A percentile compares a stretch with the other conserved stretches of the same genome.
Conservation (phyloP, 208 protist species). For the Borovskyia barvae region DNA sequence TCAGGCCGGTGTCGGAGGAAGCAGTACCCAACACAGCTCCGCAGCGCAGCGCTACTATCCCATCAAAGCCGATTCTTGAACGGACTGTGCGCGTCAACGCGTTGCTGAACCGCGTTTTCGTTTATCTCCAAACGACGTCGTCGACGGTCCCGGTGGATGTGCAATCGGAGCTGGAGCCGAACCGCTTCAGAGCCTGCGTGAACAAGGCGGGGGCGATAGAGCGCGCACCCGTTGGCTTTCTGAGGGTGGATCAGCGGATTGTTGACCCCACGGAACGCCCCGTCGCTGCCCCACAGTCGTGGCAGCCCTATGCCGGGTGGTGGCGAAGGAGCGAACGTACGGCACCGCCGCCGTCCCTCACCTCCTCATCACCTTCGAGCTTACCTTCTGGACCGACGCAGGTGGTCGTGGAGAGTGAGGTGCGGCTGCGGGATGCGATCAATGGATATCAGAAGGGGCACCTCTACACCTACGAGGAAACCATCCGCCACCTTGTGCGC, state of each 20-base stretch:
- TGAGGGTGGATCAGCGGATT: constrained; percentile 12
- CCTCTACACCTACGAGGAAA: constrained; percentile 46
- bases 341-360: too few relatives aligned
- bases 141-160: constrained; percentile 51
- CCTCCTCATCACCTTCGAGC: background rate
- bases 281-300: background rate
- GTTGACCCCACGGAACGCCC: background rate
- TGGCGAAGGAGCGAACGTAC: background rate
- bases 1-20: background rate
- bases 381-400: background rate
- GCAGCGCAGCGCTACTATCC: too few relatives aligned
- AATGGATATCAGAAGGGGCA: constrained; percentile 70
- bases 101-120: constrained; percentile 52
- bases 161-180: constrained; percentile 31
- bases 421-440: constrained; percentile 36
- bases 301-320: too few relatives aligned
- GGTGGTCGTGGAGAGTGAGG: constrained; percentile 28
- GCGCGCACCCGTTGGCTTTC: constrained; percentile 8
- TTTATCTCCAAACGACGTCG: constrained; percentile 58
- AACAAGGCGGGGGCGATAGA: constrained; percentile 6
- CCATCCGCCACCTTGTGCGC: constrained; percentile 30
- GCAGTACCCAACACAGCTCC: background rate
- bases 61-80: constrained; percentile 13
- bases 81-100: constrained; percentile 52
- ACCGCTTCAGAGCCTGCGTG: constrained; percentile 53